A percentile compares a stretch with the other conserved stretches of the same genome.
phyloP scores from a whole-genome alignment of 1,139 yeast genomes.

The Citeromyces siamensis region DNA sequence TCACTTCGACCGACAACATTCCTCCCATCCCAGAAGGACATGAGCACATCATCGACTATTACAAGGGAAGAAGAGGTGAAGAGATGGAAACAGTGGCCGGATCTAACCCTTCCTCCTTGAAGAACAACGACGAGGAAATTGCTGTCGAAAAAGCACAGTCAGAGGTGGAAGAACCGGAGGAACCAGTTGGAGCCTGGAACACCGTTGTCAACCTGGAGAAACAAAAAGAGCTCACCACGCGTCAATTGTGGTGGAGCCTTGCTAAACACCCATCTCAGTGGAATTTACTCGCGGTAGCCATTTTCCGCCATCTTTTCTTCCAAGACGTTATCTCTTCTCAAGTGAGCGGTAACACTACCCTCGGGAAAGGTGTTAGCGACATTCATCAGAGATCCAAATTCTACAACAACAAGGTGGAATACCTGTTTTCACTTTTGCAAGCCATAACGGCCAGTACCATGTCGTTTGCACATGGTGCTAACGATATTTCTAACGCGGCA shows the following conservation, averaged over 20 bases:
- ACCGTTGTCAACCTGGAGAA: constrained; percentile 6
- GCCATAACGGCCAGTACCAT: constrained; percentile 68
- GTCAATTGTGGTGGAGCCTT: constrained; percentile 28
- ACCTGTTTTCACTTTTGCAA: constrained; percentile 57
- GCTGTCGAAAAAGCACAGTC: constrained; percentile 9
- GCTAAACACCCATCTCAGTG: constrained; percentile 37
- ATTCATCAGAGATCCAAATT: constrained; percentile 50
- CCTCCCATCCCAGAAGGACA: constrained; percentile 60
- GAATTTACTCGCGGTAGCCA: constrained; percentile 36
- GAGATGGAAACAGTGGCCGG: constrained; percentile 12
- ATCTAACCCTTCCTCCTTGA: constrained; percentile 6
- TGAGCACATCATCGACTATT: constrained; percentile 46
- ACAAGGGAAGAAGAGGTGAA: constrained; percentile 42
- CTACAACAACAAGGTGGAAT: constrained; percentile 64
- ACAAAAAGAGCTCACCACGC: constrained; percentile 8
- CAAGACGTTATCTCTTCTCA: constrained; percentile 50
- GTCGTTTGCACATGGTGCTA: constrained; percentile 78
- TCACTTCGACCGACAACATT: constrained; percentile 41
- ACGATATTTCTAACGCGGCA: constrained; percentile 70
- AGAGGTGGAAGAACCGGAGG: constrained; percentile 6
- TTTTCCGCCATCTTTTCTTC: constrained; percentile 47
- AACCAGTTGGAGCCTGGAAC: not conserved
- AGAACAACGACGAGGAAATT: constrained; percentile 8
- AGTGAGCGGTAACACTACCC: constrained; percentile 16
- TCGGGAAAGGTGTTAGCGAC: constrained; percentile 28